These are phyloP conservation scores for Bryoerythrophyllum caledonicum DNA, from an alignment of 225 moss, liverwort and hornwort genomes.

Conservation along the genomic window DNA sequence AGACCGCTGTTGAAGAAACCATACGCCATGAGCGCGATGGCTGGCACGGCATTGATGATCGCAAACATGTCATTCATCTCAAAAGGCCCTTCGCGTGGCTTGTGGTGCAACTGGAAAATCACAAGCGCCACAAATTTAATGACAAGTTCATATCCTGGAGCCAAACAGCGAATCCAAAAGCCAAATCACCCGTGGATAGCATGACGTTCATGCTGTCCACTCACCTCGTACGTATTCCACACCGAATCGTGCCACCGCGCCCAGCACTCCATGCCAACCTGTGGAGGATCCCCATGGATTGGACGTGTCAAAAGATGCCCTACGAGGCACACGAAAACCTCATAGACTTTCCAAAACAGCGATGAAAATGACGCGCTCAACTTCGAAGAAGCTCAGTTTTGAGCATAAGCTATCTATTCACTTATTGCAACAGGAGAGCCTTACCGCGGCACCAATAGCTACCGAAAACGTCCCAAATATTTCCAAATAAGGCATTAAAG, in stretches of 20 bases:
- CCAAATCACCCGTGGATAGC: too few relatives aligned
- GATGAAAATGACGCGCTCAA: not conserved
- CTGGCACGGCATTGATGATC: slow-evolving; percentile 89
- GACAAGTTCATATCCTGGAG: not conserved
- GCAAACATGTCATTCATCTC: slow-evolving; percentile 91
- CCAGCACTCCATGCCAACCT: slow-evolving; percentile 99
- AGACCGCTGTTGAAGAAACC: slow-evolving; percentile 80
- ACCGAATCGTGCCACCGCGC: slow-evolving; percentile 97
- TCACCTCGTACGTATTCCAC: slow-evolving; percentile 96
- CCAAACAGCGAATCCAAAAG: not conserved
- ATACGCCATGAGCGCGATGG: slow-evolving; percentile 80
- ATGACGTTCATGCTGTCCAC: too few relatives aligned
- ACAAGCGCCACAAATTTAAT: slow-evolving; percentile 11
- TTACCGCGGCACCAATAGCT: slow-evolving; percentile 90
- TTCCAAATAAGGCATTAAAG: slow-evolving; percentile 74
- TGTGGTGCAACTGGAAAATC: slow-evolving; percentile 74
- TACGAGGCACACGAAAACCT: not conserved
- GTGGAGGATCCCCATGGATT: not conserved
- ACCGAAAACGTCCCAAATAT: slow-evolving; percentile 83
- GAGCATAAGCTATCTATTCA: not conserved
- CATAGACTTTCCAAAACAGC: slow-evolving; percentile 7
- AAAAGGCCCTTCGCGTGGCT: slow-evolving; percentile 86
- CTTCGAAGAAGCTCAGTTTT: too few relatives aligned
- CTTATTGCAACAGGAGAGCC: not conserved
- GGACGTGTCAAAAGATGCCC: slow-evolving; percentile 15